Base-by-base conservation (phyloP, 805 yeast genomes). In the Candida krabiensis region DNA sequence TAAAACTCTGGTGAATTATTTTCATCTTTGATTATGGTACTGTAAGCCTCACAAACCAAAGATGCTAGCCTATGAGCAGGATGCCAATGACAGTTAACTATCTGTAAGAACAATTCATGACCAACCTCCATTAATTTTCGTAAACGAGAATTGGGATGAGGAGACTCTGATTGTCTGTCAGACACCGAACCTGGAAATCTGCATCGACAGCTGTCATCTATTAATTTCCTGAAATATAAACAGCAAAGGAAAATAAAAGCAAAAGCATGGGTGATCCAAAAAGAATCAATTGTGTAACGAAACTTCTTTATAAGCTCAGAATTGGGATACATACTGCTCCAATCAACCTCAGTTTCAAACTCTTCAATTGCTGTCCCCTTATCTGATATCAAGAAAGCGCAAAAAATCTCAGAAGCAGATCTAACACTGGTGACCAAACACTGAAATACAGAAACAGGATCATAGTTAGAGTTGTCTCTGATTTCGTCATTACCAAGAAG, bases 251-350 rank as follows among this genome's bases (percentile, higher is more conserved):
- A 33, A 12, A 33, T 33, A 19, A 14, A 33, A 11, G 36, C 36
- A 33, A 33, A 24, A 7, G 36, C 28, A 33, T 33, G 36, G 8
- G 36, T 33, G 11, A 33, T 33, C 36, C 36, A 33, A 14, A 33
- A 17, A 8, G 36, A 14, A 16, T 33, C 36, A 7, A 17, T 33
- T n/a, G 36, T 33, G 17, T 33, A 33, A 9, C 36, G 6, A 16
- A 33, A 33, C 14, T 33, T 33, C 9, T 11, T 14, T 16, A 33
- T 33, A 9, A 33, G 14, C 9, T 16, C 23, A 9, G 15, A 15
- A 33, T 33, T 33, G 6, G 36, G 29, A 21, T 23, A 17, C 17
- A 33, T 13, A 27, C 14, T 17, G 5, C 12, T 27, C 36, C 36
- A 33, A 9, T 24, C 17, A 7, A 24, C 19, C 6, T 33, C 36